Conservation (phyloP, 2,329 filamentous ascomycete species). For the Tolypocladium endophyticum region DNA sequence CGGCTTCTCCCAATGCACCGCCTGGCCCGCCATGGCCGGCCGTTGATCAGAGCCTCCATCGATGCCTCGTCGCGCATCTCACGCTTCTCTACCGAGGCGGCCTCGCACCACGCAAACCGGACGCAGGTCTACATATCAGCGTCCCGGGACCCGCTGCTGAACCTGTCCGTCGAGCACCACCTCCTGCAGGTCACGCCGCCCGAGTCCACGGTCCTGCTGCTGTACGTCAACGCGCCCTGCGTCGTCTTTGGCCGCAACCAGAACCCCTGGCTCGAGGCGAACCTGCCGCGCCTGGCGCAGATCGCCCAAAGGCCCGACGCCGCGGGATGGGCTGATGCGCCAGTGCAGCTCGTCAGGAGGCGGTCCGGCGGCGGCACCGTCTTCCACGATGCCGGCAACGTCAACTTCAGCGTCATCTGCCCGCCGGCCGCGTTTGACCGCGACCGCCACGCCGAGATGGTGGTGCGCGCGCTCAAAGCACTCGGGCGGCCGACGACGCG, state of each 20-base stretch:
- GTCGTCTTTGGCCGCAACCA: slow-evolving; percentile 93
- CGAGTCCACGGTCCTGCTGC: slow-evolving; percentile 67
- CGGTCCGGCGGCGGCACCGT: slow-evolving; percentile 86
- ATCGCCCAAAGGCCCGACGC: slow-evolving; percentile 10
- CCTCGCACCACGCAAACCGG: slow-evolving; percentile 31
- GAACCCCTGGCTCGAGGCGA: slow-evolving; percentile 91
- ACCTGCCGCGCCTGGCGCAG: slow-evolving; percentile 49
- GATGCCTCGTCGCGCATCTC: not conserved
- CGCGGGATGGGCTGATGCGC: slow-evolving; percentile 13
- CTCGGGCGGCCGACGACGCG: slow-evolving; percentile 49
- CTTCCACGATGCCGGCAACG: slow-evolving; percentile 85
- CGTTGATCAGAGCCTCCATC: not conserved
- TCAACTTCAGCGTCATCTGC: slow-evolving; percentile 90
- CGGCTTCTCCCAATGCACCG: not conserved
- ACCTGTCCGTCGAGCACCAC: slow-evolving; percentile 89
- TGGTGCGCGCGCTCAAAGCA: slow-evolving; percentile 65
- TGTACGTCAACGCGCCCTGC: slow-evolving; percentile 81
- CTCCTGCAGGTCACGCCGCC: slow-evolving; percentile 65
- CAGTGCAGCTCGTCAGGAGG: slow-evolving; percentile 60
- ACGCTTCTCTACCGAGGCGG: slow-evolving; percentile 24
- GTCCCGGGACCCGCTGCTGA: slow-evolving; percentile 68
- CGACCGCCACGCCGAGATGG: slow-evolving; percentile 84
- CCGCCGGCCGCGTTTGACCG: slow-evolving; percentile 68
- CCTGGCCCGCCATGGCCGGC: slow-evolving; percentile 1
- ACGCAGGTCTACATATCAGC: slow-evolving; percentile 62